Evolutionary conservation across 495 filamentous ascomycete genomes (phyloP).

Genomic region (Podospora sp.): DNA sequence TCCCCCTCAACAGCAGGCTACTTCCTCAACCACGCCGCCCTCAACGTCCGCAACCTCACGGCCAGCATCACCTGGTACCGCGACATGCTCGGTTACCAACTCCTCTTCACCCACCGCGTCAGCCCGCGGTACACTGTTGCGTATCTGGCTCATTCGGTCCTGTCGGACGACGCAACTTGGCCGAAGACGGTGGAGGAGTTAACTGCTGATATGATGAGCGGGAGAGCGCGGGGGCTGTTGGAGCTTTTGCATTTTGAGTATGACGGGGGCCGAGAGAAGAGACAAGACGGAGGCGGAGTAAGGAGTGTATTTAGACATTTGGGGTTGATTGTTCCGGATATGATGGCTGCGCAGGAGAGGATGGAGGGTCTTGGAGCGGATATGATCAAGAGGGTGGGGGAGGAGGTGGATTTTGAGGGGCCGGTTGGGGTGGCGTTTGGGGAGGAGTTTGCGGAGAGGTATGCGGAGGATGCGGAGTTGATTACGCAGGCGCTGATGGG

Average conservation of each 20-base stretch:
- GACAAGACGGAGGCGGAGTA: no score
- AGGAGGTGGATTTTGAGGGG: neutral
- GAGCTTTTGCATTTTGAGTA: neutral
- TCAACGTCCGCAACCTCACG: constrained; percentile 9
- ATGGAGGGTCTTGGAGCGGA: neutral
- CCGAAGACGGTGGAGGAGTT: neutral
- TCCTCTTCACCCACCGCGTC: constrained; percentile 9
- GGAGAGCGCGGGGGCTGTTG: neutral
- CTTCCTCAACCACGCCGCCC: constrained; percentile 5
- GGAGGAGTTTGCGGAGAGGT: neutral
- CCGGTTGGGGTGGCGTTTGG: constrained; percentile 3
- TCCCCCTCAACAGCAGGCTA: constrained; percentile 5
- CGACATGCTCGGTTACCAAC: constrained; percentile 6
- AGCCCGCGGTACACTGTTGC: constrained; percentile 2
- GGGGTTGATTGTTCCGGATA: constrained; percentile 2
- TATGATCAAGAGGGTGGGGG: neutral
- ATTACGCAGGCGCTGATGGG: neutral
- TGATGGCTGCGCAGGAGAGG: neutral
- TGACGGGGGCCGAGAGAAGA: neutral
- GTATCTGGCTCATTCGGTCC: constrained; percentile 1
- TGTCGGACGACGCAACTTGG: neutral
- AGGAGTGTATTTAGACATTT: neutral
- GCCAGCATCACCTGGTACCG: constrained; percentile 3
- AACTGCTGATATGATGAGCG: constrained; percentile 1
- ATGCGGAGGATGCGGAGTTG: constrained; percentile 9